Base-by-base conservation (phyloP, 2,329 filamentous ascomycete genomes). In the Cladosporium sp. region DNA sequence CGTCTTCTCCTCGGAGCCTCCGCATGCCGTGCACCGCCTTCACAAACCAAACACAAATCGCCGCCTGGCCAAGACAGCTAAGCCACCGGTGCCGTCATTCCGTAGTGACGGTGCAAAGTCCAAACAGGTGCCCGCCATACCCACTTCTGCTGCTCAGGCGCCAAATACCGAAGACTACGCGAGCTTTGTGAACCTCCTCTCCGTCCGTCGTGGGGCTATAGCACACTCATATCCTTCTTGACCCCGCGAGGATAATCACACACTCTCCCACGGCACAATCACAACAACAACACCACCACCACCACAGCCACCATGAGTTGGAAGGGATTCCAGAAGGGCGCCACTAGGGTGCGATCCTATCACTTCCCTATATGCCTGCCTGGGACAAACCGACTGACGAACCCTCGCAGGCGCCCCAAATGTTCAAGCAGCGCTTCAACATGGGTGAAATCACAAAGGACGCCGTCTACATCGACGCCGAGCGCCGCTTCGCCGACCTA, bases 391-490 rank as follows among this genome's bases (percentile, higher is more conserved):
- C 18, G 50, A 66, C 70, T 74, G 69, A 74, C 69, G 35, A 62
- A 21, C 40, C 33, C 50, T 35, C 29, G 62, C 69, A 87, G 92
- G 90, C 94, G 76, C 95, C 95, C 72, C 95, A 99, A 85, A 89
- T 89, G 74, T 86, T 99, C 84, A 96, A 93, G 80, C 84, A 89
- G 74, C 92, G 88, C 74, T 97, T 99, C 84, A 98, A 97, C 78
- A 88, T 98, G 72, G 95, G 95, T 78, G 95, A 98, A 73, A 87
- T 94, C 78, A 96, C 93, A 72, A 97, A 98, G 78, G 95, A 99
- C 82, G 84, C 92, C 57, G 90, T 99, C 75, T 99, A 97, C 79
- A 89, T 91, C 69, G 95, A 99, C 79, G 92, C 95, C 69, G 95
- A 99, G 78, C 88, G 93, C 68, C 89, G 95, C 58, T 99, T 98